These are phyloP conservation scores for Beauveria sp. DNA, from an alignment of 2,329 filamentous ascomycete genomes.

Conservation along the genomic window DNA sequence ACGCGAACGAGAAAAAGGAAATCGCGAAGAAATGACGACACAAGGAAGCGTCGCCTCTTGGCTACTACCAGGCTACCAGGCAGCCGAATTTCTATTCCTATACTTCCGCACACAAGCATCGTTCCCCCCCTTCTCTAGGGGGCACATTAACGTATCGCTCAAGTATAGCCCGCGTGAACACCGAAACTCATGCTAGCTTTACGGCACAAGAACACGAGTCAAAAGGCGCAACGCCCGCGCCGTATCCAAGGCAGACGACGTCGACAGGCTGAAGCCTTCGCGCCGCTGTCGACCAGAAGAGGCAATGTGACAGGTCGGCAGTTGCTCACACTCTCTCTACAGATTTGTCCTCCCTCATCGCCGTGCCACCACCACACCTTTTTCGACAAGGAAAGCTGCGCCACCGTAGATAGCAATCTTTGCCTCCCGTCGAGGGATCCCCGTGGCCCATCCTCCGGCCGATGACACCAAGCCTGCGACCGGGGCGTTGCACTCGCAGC, in stretches of 20 bases:
- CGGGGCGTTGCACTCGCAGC: not conserved
- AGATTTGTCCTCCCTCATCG: not conserved
- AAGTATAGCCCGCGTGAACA: too few relatives aligned
- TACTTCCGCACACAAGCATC: not conserved
- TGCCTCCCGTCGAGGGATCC: not conserved
- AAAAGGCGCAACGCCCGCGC: not conserved
- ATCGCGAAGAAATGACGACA: not conserved
- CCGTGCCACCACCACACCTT: not conserved
- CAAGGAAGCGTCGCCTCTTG: not conserved
- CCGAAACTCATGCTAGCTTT: too few relatives aligned
- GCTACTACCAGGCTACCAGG: not conserved
- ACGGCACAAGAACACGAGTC: not conserved
- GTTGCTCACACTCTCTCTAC: not conserved
- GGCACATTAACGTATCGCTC: not conserved
- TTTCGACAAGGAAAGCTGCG: not conserved
- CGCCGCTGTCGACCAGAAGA: not conserved
- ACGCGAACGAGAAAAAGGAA: not conserved
- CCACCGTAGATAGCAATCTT: not conserved
- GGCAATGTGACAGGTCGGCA: slow-evolving; percentile 5
- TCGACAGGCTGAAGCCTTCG: not conserved
- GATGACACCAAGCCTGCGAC: not conserved
- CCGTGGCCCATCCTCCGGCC: not conserved
- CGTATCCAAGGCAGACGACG: not conserved
- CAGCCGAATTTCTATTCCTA: not conserved
- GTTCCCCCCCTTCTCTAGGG: too few relatives aligned